Evolutionary conservation across 345 rosid genomes (phyloP).

Genomic region (Gossypium sturtianum): DNA sequence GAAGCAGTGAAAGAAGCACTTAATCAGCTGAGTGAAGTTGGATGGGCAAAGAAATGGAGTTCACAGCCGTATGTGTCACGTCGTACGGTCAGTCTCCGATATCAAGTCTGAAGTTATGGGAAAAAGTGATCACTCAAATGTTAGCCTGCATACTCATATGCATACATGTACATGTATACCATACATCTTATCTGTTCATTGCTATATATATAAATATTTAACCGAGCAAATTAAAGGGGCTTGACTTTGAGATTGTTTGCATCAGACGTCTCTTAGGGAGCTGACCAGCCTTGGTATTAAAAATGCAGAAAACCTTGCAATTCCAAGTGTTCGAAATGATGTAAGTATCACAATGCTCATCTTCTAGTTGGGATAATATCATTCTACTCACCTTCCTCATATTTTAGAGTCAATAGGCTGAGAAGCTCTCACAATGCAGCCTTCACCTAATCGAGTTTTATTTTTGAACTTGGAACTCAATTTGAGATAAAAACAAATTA

Average conservation of each 20-base stretch:
- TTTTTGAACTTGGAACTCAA: too few species aligned
- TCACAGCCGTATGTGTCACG: slow-evolving; percentile 94
- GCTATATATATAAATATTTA: background rate
- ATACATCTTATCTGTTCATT: slow-evolving; percentile 1
- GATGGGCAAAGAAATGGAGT: slow-evolving; percentile 94
- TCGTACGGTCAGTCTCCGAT: slow-evolving; percentile 69
- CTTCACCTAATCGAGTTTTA: too few species aligned
- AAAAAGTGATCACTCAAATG: slow-evolving; percentile 13
- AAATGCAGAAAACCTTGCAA: slow-evolving; percentile 86
- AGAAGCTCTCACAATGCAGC: too few species aligned
- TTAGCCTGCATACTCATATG: slow-evolving; percentile 9
- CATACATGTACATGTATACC: slow-evolving; percentile 14
- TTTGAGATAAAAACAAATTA: too few species aligned
- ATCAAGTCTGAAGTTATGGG: slow-evolving; percentile 22
- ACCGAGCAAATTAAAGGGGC: background rate
- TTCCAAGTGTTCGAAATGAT: slow-evolving; percentile 94
- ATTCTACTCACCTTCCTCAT: background rate
- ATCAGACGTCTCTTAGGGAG: slow-evolving; percentile 80
- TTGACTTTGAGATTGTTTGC: slow-evolving; percentile 4
- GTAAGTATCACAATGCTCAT: slow-evolving; percentile 32
- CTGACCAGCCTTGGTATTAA: slow-evolving; percentile 73
- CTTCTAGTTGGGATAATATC: background rate
- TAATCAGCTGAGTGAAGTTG: slow-evolving; percentile 53
- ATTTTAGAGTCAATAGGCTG: too few species aligned
- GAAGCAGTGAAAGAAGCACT: slow-evolving; percentile 77